Conservation (phyloP, 1,284 basidiomycete species). For the Lentinula novae-zelandiae region DNA sequence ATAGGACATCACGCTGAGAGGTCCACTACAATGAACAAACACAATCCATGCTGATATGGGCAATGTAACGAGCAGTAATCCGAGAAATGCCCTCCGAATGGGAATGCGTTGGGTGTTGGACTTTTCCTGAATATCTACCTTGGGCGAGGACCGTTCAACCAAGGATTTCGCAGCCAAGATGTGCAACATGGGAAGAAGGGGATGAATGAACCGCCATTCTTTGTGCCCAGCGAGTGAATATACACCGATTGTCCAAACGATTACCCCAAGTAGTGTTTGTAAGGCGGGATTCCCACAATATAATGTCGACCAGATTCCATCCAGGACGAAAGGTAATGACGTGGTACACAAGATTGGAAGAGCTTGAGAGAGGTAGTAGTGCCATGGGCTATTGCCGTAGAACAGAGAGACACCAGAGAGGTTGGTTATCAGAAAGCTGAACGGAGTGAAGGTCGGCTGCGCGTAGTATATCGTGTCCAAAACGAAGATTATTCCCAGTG, state of each 20-base stretch:
- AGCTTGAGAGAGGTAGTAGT: constrained; percentile 88
- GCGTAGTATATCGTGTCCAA: constrained; percentile 75
- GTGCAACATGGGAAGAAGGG: constrained; percentile 83
- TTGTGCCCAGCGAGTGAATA: constrained; percentile 89
- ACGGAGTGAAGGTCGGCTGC: constrained; percentile 67
- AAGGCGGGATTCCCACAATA: constrained; percentile 29
- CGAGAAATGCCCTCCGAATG: constrained; percentile 34
- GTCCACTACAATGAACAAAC: constrained; percentile 72
- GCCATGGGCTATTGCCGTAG: constrained; percentile 85
- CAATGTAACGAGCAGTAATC: constrained; percentile 49
- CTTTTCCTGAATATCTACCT: constrained; percentile 6
- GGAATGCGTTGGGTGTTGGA: constrained; percentile 19
- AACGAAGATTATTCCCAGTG: constrained; percentile 37
- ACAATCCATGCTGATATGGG: constrained; percentile 67
- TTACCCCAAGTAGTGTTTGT: constrained; percentile 45
- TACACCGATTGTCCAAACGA: constrained; percentile 62
- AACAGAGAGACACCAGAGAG: constrained; percentile 85
- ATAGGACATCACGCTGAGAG: constrained; percentile 70
- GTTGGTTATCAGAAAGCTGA: constrained; percentile 82
- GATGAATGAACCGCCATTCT: constrained; percentile 97
- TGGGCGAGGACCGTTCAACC: constrained; percentile 39
- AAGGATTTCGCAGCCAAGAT: constrained; percentile 76
- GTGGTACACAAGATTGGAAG: constrained; percentile 81
- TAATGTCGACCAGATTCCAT: constrained; percentile 48
- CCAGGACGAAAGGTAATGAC: constrained; percentile 66